A percentile compares a stretch with the other conserved stretches of the same genome.
These are phyloP conservation scores for Tephrocybe sp. DNA, from an alignment of 768 basidiomycete genomes.

Conservation along the genomic window DNA sequence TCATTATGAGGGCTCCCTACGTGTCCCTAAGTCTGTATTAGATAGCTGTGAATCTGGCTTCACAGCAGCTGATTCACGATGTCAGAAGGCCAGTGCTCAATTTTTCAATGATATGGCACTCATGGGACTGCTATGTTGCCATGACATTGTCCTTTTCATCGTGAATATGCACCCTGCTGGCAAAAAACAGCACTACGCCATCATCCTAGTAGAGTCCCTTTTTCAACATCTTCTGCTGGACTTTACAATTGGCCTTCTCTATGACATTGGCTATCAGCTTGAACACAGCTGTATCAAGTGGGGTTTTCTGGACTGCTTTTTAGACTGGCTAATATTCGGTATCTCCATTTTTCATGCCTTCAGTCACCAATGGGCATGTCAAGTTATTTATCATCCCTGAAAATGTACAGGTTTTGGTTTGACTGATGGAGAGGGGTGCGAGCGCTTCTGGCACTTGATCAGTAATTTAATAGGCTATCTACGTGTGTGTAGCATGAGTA, in stretches of 20 bases:
- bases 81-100: constrained; percentile 4
- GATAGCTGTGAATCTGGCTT: constrained; percentile 13
- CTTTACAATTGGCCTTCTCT: background rate
- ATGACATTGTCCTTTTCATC: background rate
- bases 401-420: background rate
- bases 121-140: background rate
- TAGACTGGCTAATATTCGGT: background rate
- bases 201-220: background rate
- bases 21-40: constrained; percentile 9
- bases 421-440: constrained; percentile 11
- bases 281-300: background rate
- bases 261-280: background rate
- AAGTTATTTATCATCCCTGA: background rate
- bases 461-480: background rate
- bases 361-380: too few species aligned
- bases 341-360: background rate
- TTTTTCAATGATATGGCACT: constrained; percentile 10
- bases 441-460: constrained; percentile 9
- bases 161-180: background rate
- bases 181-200: background rate
- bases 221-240: background rate
- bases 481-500: background rate
- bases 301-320: background rate
- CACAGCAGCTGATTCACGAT: constrained; percentile 11
- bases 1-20: background rate